Percentiles rank a stretch among this genome's conserved stretches.
Evolutionary conservation across 257 asterid genomes (phyloP).

Genomic region (Nicotiana otophora): DNA sequence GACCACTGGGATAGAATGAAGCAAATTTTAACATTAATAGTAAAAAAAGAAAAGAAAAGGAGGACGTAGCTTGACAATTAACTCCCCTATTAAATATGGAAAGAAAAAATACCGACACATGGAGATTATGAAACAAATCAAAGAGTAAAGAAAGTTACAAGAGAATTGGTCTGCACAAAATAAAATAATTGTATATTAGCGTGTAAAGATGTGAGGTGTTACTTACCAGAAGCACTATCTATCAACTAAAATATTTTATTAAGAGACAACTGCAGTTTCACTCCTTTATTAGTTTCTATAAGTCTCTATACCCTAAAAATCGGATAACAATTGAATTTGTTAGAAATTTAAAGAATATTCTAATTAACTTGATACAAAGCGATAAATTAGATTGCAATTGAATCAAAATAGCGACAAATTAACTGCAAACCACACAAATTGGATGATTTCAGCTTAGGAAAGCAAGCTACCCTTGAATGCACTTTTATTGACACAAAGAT

Average conservation of each 20-base stretch:
- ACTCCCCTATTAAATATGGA: background rate
- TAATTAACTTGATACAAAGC: no score
- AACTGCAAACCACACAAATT: no score
- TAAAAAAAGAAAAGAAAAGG: background rate
- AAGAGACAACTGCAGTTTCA: background rate
- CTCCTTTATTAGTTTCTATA: background rate
- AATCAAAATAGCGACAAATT: no score
- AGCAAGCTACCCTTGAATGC: no score
- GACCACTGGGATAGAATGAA: background rate
- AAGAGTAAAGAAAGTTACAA: background rate
- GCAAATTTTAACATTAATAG: background rate
- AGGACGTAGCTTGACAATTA: background rate
- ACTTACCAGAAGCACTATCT: background rate
- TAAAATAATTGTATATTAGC: background rate
- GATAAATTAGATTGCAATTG: no score
- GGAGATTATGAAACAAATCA: background rate
- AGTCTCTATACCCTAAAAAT: no score
- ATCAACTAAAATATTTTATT: background rate
- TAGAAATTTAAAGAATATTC: no score
- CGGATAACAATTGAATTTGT: no score
- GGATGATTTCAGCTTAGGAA: no score
- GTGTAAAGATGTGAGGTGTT: background rate
- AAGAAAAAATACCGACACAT: background rate
- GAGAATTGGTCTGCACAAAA: background rate
- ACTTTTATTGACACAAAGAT: no score